Conservation (phyloP, 371 early-diverging fungal species). For the Syncephalastrum sp. region DNA sequence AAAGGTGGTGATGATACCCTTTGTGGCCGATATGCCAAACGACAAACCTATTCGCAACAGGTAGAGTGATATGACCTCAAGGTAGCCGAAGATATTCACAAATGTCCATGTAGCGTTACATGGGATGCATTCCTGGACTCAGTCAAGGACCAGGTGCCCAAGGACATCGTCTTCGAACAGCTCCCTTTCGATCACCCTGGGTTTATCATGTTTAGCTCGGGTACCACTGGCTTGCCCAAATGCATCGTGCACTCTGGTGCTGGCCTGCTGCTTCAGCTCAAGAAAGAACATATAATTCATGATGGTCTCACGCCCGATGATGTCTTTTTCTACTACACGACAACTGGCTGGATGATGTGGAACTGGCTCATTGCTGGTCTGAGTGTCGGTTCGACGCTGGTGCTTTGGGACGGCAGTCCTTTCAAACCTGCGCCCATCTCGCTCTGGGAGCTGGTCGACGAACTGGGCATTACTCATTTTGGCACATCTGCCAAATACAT, state of each 20-base stretch:
- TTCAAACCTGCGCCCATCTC: constrained; percentile 80
- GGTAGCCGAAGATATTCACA: constrained; percentile 26
- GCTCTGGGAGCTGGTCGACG: constrained; percentile 82
- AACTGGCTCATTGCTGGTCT: constrained; percentile 91
- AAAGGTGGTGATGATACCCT: constrained; percentile 78
- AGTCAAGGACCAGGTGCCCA: constrained; percentile 22
- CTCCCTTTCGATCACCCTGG: constrained; percentile 94
- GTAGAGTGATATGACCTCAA: constrained; percentile 7
- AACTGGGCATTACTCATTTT: constrained; percentile 81
- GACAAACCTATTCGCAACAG: constrained; percentile 11
- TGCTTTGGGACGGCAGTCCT: constrained; percentile 94
- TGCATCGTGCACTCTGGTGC: constrained; percentile 97
- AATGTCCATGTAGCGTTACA: constrained; percentile 41
- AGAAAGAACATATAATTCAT: constrained; percentile 92
- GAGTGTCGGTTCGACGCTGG: constrained; percentile 79
- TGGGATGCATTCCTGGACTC: constrained; percentile 50
- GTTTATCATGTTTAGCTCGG: constrained; percentile 95
- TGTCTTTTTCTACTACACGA: constrained; percentile 92
- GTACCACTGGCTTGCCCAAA: constrained; percentile 97
- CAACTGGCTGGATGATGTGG: constrained; percentile 99
- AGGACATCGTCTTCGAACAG: constrained; percentile 69
- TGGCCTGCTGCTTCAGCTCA: constrained; percentile 87
- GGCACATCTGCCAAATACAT: constrained; percentile 97
- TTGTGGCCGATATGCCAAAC: constrained; percentile 39
- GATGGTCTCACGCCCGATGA: constrained; percentile 75